Evolutionary conservation across 352 stramenopile genomes (phyloP), one percentile per base, ranked within the genome.

Genomic region (Globisporangium splendens): DNA sequence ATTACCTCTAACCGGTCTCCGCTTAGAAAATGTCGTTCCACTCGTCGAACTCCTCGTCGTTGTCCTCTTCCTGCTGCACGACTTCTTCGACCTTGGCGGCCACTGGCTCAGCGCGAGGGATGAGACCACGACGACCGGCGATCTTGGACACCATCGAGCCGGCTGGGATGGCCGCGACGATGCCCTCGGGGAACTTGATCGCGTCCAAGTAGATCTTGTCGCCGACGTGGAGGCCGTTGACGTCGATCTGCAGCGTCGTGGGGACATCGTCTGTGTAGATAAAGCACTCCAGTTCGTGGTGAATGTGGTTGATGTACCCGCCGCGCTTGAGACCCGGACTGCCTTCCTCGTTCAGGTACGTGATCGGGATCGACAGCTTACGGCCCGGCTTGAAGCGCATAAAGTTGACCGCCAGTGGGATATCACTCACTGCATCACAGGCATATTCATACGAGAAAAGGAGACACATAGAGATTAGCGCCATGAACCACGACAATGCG

Each of bases 321-420:
- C 93, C 92, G 33, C 90, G 83, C 77, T 98, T 98, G 70, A 98
- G 84, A n/a, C 91, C 93, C 13, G 89, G 91, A 38, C 78, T 95
- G 50, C 94, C 87, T 79, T 98, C 94, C 55, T 96, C 79, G 63
- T 98, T 98, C 59, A 97, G 63, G 66, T 95, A 95, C 52, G 74
- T 83, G 59, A 98, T 84, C 28, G 95, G 95, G 61, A 98, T 96
- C 41, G 83, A 83, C 31, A 98, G 81, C 41, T 86, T 91, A 67
- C 93, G 86, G 17, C 83, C 88, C 7, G 92, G 82, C 67, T 96
- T 91, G 70, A 96, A 98, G 39, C 95, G 83, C 46, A 97, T 69
- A 65, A 96, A 98, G 77, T 98, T 98, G 48, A 96, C 88, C 38
- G 83, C 68, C 46, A 94, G 18, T 12, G 86, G 84, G 48, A 77